phyloP scores from a whole-genome alignment of 352 stramenopile genomes.

The Phytophthora tentaculata region DNA sequence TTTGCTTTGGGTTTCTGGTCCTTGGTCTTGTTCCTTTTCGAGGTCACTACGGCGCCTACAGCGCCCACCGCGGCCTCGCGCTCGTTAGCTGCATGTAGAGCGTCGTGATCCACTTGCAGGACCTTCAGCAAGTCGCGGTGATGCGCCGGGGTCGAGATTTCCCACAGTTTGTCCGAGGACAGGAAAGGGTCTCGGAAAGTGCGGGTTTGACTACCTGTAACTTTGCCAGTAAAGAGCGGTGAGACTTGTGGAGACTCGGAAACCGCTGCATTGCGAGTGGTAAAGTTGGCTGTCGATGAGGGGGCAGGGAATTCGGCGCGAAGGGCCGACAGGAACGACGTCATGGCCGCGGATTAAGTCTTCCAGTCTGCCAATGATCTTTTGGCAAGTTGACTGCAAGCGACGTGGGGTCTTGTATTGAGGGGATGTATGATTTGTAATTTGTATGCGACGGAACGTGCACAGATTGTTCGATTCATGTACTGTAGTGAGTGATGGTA shows the following conservation, averaged over 20 bases:
- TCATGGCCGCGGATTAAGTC: slow-evolving; percentile 22
- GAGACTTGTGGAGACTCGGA: slow-evolving; percentile 5
- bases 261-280: slow-evolving; percentile 14
- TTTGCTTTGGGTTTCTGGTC: slow-evolving; percentile 37
- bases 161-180: slow-evolving; percentile 34
- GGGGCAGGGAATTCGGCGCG: slow-evolving; percentile 33
- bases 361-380: slow-evolving; percentile 20
- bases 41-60: slow-evolving; percentile 64
- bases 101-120: slow-evolving; percentile 64
- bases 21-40: slow-evolving; percentile 28
- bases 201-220: slow-evolving; percentile 12
- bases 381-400: slow-evolving; percentile 2
- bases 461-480: slow-evolving; percentile 20
- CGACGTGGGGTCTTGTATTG: slow-evolving; percentile 22
- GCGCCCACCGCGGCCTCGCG: slow-evolving; percentile 54
- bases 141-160: slow-evolving; percentile 34
- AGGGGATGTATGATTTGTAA: slow-evolving; percentile 1
- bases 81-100: slow-evolving; percentile 55
- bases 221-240: not conserved
- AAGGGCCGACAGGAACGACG: slow-evolving; percentile 41
- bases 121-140: slow-evolving; percentile 49
- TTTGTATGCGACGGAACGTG: slow-evolving; percentile 21
- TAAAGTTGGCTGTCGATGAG: not conserved
- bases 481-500: slow-evolving; percentile 26
- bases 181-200: slow-evolving; percentile 50